A percentile compares a stretch with the other conserved stretches of the same genome.
These are phyloP conservation scores for Glonium stellatum DNA, from an alignment of 495 filamentous ascomycete genomes.

Conservation along the genomic window DNA sequence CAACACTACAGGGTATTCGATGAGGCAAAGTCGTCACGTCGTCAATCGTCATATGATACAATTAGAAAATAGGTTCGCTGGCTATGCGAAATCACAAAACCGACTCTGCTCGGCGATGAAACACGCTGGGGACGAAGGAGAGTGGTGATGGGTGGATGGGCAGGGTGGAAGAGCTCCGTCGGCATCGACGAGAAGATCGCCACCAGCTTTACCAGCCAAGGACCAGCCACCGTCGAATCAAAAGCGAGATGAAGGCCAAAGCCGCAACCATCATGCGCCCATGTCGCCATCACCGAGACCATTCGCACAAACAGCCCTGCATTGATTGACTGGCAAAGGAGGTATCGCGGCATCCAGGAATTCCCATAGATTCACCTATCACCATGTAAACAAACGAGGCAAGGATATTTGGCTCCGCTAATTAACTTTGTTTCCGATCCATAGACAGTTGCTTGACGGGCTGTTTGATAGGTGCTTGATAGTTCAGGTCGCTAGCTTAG, in stretches of 20 bases:
- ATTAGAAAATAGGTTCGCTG: slow-evolving; percentile 9
- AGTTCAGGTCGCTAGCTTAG: too few relatives aligned
- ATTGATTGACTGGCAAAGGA: not conserved
- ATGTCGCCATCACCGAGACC: not conserved
- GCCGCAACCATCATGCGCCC: not conserved
- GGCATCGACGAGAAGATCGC: not conserved
- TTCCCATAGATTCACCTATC: not conserved
- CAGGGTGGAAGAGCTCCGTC: not conserved
- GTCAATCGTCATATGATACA: slow-evolving; percentile 25
- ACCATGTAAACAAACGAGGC: not conserved
- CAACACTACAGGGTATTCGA: slow-evolving; percentile 9
- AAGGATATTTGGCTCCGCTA: not conserved
- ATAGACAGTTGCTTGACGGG: too few relatives aligned
- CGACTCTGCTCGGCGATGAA: not conserved
- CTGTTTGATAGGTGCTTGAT: too few relatives aligned
- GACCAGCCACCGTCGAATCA: not conserved
- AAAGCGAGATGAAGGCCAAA: not conserved
- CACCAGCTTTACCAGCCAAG: not conserved
- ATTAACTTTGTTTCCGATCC: not conserved
- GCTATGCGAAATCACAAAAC: slow-evolving; percentile 9
- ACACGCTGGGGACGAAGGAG: slow-evolving; percentile 5
- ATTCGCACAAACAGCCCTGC: not conserved
- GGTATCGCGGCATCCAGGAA: not conserved
- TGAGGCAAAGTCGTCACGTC: slow-evolving; percentile 15
- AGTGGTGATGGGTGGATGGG: slow-evolving; percentile 12